Conservation (phyloP, 2,329 filamentous ascomycete species). For the Arthroderma sp. region DNA sequence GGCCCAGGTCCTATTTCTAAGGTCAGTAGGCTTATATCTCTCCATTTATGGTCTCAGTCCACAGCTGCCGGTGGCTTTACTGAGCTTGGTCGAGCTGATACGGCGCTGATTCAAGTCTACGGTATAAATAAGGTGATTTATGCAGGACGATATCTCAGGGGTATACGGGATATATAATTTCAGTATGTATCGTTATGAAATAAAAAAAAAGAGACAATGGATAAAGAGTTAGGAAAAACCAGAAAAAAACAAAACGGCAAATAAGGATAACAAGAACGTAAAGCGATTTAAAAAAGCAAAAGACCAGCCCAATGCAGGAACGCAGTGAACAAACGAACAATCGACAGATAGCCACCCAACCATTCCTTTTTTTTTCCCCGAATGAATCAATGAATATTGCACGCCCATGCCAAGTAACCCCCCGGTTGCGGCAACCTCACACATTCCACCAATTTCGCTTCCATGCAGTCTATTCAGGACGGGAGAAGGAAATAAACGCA, state of each 20-base stretch:
- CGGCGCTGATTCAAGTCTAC: too few species aligned
- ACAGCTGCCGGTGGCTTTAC: too few species aligned
- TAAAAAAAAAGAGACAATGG: conserved; percentile 6
- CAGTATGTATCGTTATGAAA: neutral
- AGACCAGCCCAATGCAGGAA: neutral
- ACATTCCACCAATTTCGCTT: conserved; percentile 5
- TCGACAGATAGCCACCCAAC: conserved; percentile 12
- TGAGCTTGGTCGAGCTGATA: too few species aligned
- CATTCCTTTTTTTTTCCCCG: conserved; percentile 5
- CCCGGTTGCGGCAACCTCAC: neutral
- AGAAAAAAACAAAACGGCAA: conserved; percentile 20
- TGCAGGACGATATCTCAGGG: too few species aligned
- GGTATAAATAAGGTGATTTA: too few species aligned
- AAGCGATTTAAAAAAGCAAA: conserved; percentile 2
- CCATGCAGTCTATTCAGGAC: conserved; percentile 7
- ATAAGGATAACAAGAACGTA: conserved; percentile 7
- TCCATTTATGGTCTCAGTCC: too few species aligned
- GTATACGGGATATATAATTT: neutral
- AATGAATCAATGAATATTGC: conserved; percentile 6
- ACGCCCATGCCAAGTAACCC: conserved; percentile 2
- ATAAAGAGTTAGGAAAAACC: conserved; percentile 18
- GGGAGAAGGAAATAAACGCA: neutral
- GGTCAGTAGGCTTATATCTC: too few species aligned
- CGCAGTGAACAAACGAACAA: conserved; percentile 4
- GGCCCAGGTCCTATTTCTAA: too few species aligned